These are phyloP conservation scores for Calocybe cyanea DNA, from an alignment of 768 basidiomycete genomes.

Conservation along the genomic window DNA sequence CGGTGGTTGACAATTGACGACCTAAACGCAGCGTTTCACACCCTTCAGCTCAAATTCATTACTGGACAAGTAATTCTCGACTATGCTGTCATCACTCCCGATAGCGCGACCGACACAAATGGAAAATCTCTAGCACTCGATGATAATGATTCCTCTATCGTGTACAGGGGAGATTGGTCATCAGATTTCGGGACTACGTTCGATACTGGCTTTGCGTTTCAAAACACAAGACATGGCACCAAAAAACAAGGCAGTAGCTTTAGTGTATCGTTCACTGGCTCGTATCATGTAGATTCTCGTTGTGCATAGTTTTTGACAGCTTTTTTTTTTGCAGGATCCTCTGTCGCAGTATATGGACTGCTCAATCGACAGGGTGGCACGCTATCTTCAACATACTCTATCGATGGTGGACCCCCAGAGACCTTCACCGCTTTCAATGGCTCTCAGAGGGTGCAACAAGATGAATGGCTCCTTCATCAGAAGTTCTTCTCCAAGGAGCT, in stretches of 20 bases:
- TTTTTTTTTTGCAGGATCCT: not conserved
- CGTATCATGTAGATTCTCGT: not conserved
- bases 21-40: not conserved
- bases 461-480: slow-evolving; percentile 4
- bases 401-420: not conserved
- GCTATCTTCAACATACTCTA: slow-evolving; percentile 3
- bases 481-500: slow-evolving; percentile 6
- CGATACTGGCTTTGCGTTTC: slow-evolving; percentile 1
- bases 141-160: slow-evolving; percentile 5
- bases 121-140: slow-evolving; percentile 4
- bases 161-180: slow-evolving; percentile 3
- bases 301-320: no score
- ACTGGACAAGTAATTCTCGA: slow-evolving; percentile 5
- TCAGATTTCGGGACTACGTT: not conserved
- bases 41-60: not conserved
- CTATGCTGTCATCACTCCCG: slow-evolving; percentile 7
- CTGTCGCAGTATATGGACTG: slow-evolving; percentile 6
- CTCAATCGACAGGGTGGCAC: slow-evolving; percentile 4
- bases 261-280: slow-evolving; percentile 2
- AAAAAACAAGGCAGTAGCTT: slow-evolving; percentile 4
- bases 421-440: not conserved
- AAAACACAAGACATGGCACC: slow-evolving; percentile 2
- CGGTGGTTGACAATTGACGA: not conserved
- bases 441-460: not conserved
- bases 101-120: not conserved